Evolutionary conservation across 306 rosid species (phyloP).

Genomic region (Argentina anserina): DNA sequence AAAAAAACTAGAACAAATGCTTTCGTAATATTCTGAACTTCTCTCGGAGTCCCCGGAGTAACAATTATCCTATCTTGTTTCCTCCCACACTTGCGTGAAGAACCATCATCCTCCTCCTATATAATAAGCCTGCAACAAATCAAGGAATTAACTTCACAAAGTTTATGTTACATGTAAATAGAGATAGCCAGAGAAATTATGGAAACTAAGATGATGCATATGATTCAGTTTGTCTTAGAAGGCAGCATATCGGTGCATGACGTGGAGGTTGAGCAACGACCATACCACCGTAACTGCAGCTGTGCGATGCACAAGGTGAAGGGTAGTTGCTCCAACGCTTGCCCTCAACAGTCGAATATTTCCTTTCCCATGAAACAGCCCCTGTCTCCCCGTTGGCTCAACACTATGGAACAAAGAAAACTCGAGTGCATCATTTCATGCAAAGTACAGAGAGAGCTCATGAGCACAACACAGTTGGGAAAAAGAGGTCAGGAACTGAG

Average conservation of each 20-base stretch:
- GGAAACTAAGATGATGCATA: slow-evolving; percentile 40
- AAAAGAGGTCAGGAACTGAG: slow-evolving; percentile 4
- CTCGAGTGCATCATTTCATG: neutral
- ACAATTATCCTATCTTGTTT: slow-evolving; percentile 12
- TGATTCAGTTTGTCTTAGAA: slow-evolving; percentile 41
- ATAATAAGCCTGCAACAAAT: neutral
- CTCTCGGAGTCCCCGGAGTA: slow-evolving; percentile 1
- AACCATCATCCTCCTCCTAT: neutral
- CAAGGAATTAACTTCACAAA: neutral
- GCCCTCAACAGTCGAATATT: slow-evolving; percentile 24
- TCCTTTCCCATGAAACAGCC: slow-evolving; percentile 38
- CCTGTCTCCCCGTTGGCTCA: slow-evolving; percentile 10
- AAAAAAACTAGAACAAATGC: neutral
- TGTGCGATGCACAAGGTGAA: slow-evolving; percentile 58
- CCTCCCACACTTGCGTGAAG: slow-evolving; percentile 9
- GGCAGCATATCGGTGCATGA: slow-evolving; percentile 45
- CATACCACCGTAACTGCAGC: slow-evolving; percentile 78
- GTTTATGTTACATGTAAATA: neutral
- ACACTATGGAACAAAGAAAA: slow-evolving; percentile 1
- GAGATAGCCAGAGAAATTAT: slow-evolving; percentile 14
- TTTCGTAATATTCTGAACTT: neutral
- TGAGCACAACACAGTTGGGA: neutral
- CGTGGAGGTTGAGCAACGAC: slow-evolving; percentile 49
- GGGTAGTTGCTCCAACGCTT: slow-evolving; percentile 15
- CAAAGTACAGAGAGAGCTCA: neutral